Evolutionary conservation across 805 yeast species (phyloP).

Genomic region (Lipomyces starkeyi): DNA sequence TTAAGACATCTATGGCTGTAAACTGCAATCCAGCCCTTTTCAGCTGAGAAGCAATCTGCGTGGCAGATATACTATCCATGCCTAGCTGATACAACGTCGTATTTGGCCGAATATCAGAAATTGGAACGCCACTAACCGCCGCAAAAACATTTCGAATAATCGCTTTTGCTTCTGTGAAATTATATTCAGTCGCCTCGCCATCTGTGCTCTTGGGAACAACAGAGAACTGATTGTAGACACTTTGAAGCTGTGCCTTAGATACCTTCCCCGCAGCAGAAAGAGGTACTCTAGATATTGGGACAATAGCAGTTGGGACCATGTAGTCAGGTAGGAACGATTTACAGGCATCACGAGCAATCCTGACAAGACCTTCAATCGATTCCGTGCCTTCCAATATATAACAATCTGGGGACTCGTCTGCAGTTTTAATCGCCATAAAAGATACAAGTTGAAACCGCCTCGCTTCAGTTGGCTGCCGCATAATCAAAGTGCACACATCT

Average conservation of each 20-base stretch:
- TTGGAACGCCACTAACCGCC: slow-evolving; percentile 17
- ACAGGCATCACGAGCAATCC: slow-evolving; percentile 21
- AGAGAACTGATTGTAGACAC: slow-evolving; percentile 5
- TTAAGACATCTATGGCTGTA: slow-evolving; percentile 28
- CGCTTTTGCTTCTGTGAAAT: neutral
- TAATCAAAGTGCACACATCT: slow-evolving; percentile 20
- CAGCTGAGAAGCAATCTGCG: slow-evolving; percentile 25
- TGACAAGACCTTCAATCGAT: neutral
- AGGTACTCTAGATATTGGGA: slow-evolving; percentile 34
- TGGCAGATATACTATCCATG: slow-evolving; percentile 39
- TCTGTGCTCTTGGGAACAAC: neutral
- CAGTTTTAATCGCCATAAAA: slow-evolving; percentile 20
- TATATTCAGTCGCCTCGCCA: slow-evolving; percentile 3
- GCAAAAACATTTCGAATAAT: slow-evolving; percentile 21
- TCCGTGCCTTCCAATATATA: neutral
- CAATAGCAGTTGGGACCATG: slow-evolving; percentile 37
- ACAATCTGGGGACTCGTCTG: neutral
- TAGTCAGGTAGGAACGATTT: slow-evolving; percentile 33
- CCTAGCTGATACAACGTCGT: slow-evolving; percentile 38
- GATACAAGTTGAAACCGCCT: slow-evolving; percentile 29
- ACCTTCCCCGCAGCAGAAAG: slow-evolving; percentile 39
- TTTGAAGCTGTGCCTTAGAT: slow-evolving; percentile 11
- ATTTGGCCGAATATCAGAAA: neutral
- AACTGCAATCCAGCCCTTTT: slow-evolving; percentile 6
- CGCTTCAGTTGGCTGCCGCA: neutral